Evolutionary conservation across 2,329 filamentous ascomycete species (phyloP), one percentile per base, ranked within the genome.

Genomic region (Pestalotiopsis sp.): DNA sequence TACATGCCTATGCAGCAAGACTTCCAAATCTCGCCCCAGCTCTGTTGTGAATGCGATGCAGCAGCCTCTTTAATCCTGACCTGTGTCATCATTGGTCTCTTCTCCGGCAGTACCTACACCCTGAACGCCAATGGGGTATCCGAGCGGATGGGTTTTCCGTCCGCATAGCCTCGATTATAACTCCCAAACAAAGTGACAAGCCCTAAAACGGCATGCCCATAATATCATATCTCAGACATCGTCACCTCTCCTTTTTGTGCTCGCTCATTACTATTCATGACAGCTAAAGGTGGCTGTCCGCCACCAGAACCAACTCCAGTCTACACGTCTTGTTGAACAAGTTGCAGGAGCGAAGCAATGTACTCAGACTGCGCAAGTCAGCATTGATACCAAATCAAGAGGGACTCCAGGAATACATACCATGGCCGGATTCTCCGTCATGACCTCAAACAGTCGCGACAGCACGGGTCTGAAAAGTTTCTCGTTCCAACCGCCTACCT

Each of bases 381-480:
- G 38, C 17, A 27, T 56, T 4, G 20, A 52, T 56, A 20, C 38
- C 13, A 14, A 12, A 2, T 25, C 25, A 13, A 27, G 31, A 11
- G 13, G 13, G 66, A 52, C 6, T 14, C 20, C n/a, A 41, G 9
- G 4, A 17, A n/a, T 67, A 65, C 85, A 74, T 81, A 89, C 88
- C 81, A 92, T 77, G 68, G 85, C 83, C 78, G 83, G 84, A 72
- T 94, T 94, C 77, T 93, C 89, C 39, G 90, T 87, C 81, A 93
- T 86, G 58, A 93, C 86, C 78, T 91, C 91, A 75, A 89, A 92
- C 23, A 94, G 80, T 45, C 90, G 87, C 12, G 87, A 84, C 76
- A 90, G 84, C 66, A 92, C 85, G 0, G 90, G 89, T 61, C 89
- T 86, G 80, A 94, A 94, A 36, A 93, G 82, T 68, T 82, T 83